These are phyloP conservation scores for Tephrocybe rancida DNA, from an alignment of 768 basidiomycete genomes.

Conservation along the genomic window DNA sequence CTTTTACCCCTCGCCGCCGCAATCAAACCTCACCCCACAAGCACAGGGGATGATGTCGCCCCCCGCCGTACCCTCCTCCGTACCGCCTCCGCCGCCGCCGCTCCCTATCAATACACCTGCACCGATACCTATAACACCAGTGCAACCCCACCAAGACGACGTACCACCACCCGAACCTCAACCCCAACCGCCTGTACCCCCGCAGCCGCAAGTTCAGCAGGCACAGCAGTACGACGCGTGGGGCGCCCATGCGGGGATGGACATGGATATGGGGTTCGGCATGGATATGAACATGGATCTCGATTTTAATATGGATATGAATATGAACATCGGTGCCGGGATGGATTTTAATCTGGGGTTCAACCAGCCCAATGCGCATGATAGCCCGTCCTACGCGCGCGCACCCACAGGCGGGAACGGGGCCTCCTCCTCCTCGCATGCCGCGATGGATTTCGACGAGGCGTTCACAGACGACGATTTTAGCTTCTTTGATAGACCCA, in stretches of 20 bases:
- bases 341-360: too few species aligned
- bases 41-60: background rate
- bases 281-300: background rate
- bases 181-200: too few species aligned
- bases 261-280: conserved; percentile 29
- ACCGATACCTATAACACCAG: conserved; percentile 5
- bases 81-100: conserved; percentile 3
- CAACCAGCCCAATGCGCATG: too few species aligned
- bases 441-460: conserved; percentile 56
- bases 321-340: conserved; percentile 37
- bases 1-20: conserved; percentile 69
- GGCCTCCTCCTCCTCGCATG: too few species aligned
- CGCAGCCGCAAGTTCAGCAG: conserved; percentile 15
- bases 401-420: too few species aligned
- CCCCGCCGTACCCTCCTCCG: background rate
- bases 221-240: background rate
- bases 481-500: conserved; percentile 78
- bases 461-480: conserved; percentile 88
- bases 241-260: conserved; percentile 31
- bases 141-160: too few species aligned
- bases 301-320: conserved; percentile 29
- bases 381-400: too few species aligned
- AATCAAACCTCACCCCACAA: conserved; percentile 36
- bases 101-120: conserved; percentile 16
- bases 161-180: too few species aligned